Conservation (phyloP, 1,139 yeast species). For the Pichiaceae sp. region DNA sequence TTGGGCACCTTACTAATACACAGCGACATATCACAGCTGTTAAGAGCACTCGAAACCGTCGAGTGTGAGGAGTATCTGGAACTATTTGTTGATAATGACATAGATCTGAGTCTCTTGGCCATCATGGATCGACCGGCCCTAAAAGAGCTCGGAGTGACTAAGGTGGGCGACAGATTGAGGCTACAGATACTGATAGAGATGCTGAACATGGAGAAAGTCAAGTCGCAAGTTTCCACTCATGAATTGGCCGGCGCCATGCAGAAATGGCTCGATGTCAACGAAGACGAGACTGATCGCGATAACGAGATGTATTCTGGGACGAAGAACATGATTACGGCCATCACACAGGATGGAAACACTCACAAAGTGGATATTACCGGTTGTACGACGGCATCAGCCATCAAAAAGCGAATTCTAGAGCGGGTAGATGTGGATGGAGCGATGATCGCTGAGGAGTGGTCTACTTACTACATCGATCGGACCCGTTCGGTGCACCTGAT, state of each 20-base stretch:
- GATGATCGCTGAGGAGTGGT: constrained; percentile 36
- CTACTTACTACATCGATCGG: constrained; percentile 36
- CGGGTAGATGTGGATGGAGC: constrained; percentile 32
- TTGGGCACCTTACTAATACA: neutral
- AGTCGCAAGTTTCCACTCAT: constrained; percentile 27
- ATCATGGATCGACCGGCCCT: constrained; percentile 65
- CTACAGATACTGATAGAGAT: constrained; percentile 46
- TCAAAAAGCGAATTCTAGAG: constrained; percentile 62
- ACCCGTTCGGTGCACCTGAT: constrained; percentile 43
- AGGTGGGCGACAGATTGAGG: constrained; percentile 76
- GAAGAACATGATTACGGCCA: constrained; percentile 42
- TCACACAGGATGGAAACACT: constrained; percentile 68
- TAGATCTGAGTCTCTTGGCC: constrained; percentile 50
- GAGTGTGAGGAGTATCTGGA: constrained; percentile 19
- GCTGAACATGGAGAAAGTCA: constrained; percentile 32
- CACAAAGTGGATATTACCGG: constrained; percentile 69
- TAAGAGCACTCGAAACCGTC: constrained; percentile 23
- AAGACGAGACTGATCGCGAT: neutral
- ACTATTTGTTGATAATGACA: constrained; percentile 33
- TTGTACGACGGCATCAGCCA: constrained; percentile 73
- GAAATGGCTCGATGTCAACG: constrained; percentile 13
- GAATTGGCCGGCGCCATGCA: constrained; percentile 26
- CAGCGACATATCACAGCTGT: constrained; percentile 3
- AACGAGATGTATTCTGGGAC: neutral
- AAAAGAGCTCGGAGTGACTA: constrained; percentile 64